Base-by-base conservation (phyloP, 768 basidiomycete genomes). In the Boletales sp. region DNA sequence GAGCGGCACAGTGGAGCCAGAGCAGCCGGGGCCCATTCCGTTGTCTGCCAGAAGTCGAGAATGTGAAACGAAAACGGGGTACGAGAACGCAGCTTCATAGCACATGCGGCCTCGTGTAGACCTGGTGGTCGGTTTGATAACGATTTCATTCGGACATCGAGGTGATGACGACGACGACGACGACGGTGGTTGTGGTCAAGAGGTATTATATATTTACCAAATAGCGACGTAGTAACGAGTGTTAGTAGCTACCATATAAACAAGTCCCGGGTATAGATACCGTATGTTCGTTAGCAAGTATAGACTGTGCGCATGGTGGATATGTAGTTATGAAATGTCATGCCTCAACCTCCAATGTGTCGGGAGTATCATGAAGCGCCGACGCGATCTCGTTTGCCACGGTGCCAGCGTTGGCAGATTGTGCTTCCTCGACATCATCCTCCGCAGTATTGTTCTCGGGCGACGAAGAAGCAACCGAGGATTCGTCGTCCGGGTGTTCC, bases 391-490 rank as follows among this genome's bases (percentile, higher is more conserved):
- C 57, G 41, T 49, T 51, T 36, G 35, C 38, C 18, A 38, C 47
- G 9, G 44, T 12, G 40, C 29, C 32, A 32, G 14, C 14, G 5
- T 45, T 30, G 36, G 29, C 29, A 45, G 50, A 29, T 32, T 43
- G 51, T 17, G 7, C 39, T 19, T 56, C 47, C 37, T 30, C 48
- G 18, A 15, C 48, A 13, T 39, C 44, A 9, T 51, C 56, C 18
- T 47, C 53, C 2, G 18, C 45, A 30, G 15, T 27, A 7, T 45
- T 40, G 24, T 41, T 45, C 37, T 52, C 36, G n/a, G 34, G 48
- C 10, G 37, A 45, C 2, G 68, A 60, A 40, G 66, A 68, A 30
- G 61, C 55, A 15, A 57, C 38, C 32, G 68, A 67, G 31, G 64
- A 58, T 9, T 32, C 17, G 8, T 59, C 53, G 11, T 53, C 55